A percentile compares a stretch with the other conserved stretches of the same genome.
These are phyloP conservation scores for Aciculosporium take DNA, from an alignment of 2,329 filamentous ascomycete genomes.

Conservation along the genomic window DNA sequence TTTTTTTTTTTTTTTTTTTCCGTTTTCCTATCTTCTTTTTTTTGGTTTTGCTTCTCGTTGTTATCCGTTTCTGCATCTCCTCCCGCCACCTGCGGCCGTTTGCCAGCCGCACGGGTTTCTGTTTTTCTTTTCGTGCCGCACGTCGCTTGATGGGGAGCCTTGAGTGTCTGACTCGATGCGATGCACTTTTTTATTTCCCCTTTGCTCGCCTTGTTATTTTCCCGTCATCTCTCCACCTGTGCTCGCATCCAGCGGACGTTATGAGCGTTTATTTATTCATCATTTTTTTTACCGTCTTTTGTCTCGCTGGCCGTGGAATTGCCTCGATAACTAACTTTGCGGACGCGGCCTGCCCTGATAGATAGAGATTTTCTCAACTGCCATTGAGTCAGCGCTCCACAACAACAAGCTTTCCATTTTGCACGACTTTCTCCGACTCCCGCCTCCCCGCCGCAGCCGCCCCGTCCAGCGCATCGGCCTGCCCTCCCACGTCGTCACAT, in stretches of 20 bases:
- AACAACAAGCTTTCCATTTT: slow-evolving; percentile 12
- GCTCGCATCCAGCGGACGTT: neutral
- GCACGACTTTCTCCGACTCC: slow-evolving; percentile 11
- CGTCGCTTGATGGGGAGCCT: neutral
- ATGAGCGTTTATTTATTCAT: too few relatives aligned
- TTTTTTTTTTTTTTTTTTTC: slow-evolving; percentile 1
- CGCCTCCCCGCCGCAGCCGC: slow-evolving; percentile 11
- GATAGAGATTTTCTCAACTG: slow-evolving; percentile 11
- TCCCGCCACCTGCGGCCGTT: slow-evolving; percentile 1
- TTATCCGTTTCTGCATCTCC: neutral
- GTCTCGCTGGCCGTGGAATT: too few relatives aligned
- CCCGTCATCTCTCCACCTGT: neutral
- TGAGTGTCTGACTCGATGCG: neutral
- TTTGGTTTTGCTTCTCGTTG: neutral
- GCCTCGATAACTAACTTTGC: slow-evolving; percentile 2
- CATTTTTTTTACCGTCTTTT: too few relatives aligned
- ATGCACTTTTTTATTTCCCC: neutral
- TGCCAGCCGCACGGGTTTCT: too few relatives aligned
- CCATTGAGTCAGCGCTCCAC: slow-evolving; percentile 14
- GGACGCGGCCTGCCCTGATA: slow-evolving; percentile 9
- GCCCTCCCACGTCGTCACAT: slow-evolving; percentile 13
- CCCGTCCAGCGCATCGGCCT: slow-evolving; percentile 16
- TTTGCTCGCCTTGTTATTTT: neutral
- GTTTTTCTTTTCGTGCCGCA: neutral
- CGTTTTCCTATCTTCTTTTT: neutral